Base-by-base conservation (phyloP, 2,329 filamentous ascomycete species). In the Alternaria sp. region DNA sequence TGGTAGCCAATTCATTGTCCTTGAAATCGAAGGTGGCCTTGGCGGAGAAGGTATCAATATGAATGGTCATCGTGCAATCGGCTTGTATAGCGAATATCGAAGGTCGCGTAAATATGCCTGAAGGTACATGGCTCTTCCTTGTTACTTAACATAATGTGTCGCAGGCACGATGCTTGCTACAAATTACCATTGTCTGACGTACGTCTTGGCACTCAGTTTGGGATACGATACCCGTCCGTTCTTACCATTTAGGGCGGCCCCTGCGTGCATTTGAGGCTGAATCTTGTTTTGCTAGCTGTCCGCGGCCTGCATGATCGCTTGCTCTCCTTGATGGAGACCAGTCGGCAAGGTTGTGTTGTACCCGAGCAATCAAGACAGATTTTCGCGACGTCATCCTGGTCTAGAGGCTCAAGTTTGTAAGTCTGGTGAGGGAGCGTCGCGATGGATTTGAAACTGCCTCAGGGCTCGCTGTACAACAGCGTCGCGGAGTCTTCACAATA, bases 111-210 rank as follows among this genome's bases (percentile, higher is more conserved):
- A 40, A 34, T 25, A 27, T 20, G 14, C 22, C 30, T 12, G 28
- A 25, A 3, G 10, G 25, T 8, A 32, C 16, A 9, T 30, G 22
- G 20, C 36, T 30, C 25, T 50, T 34, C 25, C 28, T 49, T 48
- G 40, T 20, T 55, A 18, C 49, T 10, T 20, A 25, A 30, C 22
- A 28, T 50, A 50, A 20, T 22, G 50, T 49, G 18, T 50, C 27
- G 44, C 38, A 45, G 12, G 44, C 28, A 60, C 57, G 11, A 41
- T 51, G 48, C 53, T 25, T 51, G 30, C 36, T 38, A 32, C 18
- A 18, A 51, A 57, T 57, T 57, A 60, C 57, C 53, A 30, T 41
- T 20, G 34, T 57, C 58, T 60, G 58, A 60, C 58, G 58, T 60
- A 60, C 52, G 58, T 41, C 58, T 57, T 60, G 54, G 58, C 58